Evolutionary conservation across 169 alveolate genomes (phyloP), one percentile per base, ranked within the genome.

Genomic region (Plasmodium berghei): DNA sequence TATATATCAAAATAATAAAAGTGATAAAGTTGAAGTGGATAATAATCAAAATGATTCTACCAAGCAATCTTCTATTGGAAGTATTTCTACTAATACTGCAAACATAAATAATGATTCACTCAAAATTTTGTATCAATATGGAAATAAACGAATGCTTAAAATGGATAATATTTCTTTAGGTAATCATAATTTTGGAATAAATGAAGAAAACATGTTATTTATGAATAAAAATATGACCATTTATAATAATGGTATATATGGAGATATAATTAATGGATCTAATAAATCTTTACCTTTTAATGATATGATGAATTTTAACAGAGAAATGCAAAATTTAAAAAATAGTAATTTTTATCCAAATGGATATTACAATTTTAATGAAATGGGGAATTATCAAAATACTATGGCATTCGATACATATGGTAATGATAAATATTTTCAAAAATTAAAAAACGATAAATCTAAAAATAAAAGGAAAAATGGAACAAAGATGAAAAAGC

Each of bases 311-410:
- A 16, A 20, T n/a, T 14, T 72, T 22, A 72, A 52, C 40, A 49
- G 26, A 14, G 69, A 42, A 71, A 49, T 71, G 14, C 55, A 34
- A 52, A 26, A 54, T 71, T 71, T 49, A 42, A 71, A 20, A 12
- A 72, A 72, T 42, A 52, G 54, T 10, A 14, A 4, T 54, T 5
- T 9, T 42, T 72, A 72, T 14, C 56, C 56, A 54, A 72, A 54
- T 22, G 85, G 69, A 16, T 52, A 49, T 24, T 72, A 72, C 12
- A 28, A 72, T 54, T 42, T 9, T 24, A 16, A 58, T 12, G 85
- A 72, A 49, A 49, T 72, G 70, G 26, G 22, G 22, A 72, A 72
- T 72, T 72, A 54, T 20, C 56, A 54, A 72, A 72, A 72, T 52
- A 12, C 9, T 45, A 52, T 72, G 69, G 16, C 20, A 18, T 67